A percentile compares a stretch with the other conserved stretches of the same genome.
Conservation (phyloP, 1,139 yeast genomes). For the Tardiomyces depauwii region DNA sequence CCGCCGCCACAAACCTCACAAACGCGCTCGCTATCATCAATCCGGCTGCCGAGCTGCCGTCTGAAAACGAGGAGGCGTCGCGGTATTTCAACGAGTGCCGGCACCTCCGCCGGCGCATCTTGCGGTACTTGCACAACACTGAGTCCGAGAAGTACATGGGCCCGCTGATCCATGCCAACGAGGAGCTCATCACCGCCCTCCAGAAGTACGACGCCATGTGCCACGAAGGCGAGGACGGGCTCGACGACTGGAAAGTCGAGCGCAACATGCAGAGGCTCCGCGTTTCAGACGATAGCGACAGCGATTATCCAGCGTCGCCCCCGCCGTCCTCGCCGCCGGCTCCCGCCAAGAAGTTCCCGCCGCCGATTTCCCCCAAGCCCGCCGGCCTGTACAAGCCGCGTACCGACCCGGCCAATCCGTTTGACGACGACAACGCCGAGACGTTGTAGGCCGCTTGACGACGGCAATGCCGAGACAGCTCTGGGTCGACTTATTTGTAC, state of each 20-base stretch:
- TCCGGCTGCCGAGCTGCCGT: conserved; percentile 40
- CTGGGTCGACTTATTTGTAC: no score
- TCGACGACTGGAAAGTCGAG: background rate
- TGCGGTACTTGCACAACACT: conserved; percentile 63
- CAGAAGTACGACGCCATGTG: conserved; percentile 45
- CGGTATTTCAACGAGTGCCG: conserved; percentile 65
- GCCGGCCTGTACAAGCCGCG: background rate
- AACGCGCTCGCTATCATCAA: conserved; percentile 53
- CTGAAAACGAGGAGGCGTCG: conserved; percentile 49
- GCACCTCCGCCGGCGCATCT: conserved; percentile 59
- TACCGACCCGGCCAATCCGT: background rate
- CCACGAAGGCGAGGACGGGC: background rate
- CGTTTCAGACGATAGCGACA: background rate
- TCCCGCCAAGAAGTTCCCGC: background rate
- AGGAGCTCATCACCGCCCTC: conserved; percentile 67
- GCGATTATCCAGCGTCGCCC: background rate
- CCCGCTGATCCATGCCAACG: conserved; percentile 77
- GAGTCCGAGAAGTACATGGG: conserved; percentile 79
- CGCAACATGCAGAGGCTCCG: background rate
- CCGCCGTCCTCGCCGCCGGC: background rate
- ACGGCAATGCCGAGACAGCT: background rate
- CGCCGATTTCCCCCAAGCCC: background rate
- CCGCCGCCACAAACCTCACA: conserved; percentile 59
- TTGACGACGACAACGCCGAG: background rate
- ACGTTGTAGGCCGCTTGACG: background rate